Evolutionary conservation across 768 basidiomycete species (phyloP), one percentile per base, ranked within the genome.

Genomic region (Hypholoma fasciculare): DNA sequence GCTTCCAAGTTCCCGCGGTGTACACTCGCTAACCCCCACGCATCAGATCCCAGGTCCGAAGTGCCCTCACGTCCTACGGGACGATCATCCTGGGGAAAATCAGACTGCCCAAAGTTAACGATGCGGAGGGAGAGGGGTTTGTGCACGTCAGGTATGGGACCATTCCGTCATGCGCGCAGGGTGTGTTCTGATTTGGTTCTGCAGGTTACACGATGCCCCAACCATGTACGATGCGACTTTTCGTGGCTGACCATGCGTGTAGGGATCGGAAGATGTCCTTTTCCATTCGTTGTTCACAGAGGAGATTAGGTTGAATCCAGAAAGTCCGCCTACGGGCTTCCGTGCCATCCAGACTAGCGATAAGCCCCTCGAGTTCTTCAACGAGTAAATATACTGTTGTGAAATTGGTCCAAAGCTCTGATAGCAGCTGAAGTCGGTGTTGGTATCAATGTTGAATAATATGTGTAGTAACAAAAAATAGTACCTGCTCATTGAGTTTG

Each of bases 51-150:
- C 52, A 78, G 77, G 68, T 79, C 44, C 76, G 88, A 55, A 86
- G 82, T 64, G 88, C 79, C 4, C 60, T 71, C 38, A 86, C 85
- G 36, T 79, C 85, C 13, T 79, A 92, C 68, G 90, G 90, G 14
- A 83, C 79, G 9, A 82, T 92, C 56, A 82, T 93, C 59, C 69
- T 93, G 11, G 90, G 91, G 26, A 91, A 92, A 78, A 82, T 92
- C 69, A 82, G 81, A 63, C 78, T 92, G 46, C 87, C 88, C 7
- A 87, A 82, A 19, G 74, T 90, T 53, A 75, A 82, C 7, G 89
- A 90, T 65, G 75, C 69, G 30, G 74, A 82, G 64, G 88, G 89
- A 27, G 76, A 78, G 63, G 89, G 89, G 11, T 90, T 80, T 65
- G 64, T 91, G 53, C 89, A 92, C 62, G 82, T 91, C 67, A 82